Conservation (phyloP, 106 monocot genomes). For the Apostasia ramifera region DNA sequence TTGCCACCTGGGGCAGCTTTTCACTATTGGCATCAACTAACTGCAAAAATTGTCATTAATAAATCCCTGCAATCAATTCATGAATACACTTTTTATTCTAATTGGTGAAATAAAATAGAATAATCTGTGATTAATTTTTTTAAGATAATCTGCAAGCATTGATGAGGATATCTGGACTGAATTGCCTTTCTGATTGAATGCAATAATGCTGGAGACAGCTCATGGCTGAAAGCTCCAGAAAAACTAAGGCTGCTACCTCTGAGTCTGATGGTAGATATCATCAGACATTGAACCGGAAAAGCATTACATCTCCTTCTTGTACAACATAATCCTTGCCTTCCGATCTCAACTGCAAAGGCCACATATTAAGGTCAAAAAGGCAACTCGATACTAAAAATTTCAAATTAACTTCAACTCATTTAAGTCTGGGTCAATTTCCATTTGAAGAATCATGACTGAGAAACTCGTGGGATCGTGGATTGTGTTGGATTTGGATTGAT, state of each 20-base stretch:
- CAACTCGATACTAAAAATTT: background rate
- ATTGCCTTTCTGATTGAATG: background rate
- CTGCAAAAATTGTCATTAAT: too few relatives aligned
- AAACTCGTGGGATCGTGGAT: background rate
- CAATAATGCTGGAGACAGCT: constrained; percentile 1
- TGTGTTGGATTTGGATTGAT: too few relatives aligned
- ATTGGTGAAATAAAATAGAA: too few relatives aligned
- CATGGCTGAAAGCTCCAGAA: background rate
- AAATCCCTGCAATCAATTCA: too few relatives aligned
- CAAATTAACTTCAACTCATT: background rate
- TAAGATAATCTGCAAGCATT: too few relatives aligned
- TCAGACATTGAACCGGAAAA: constrained; percentile 96
- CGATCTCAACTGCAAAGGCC: constrained; percentile 69
- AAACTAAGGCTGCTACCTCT: background rate
- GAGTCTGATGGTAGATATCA: background rate
- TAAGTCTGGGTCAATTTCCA: background rate
- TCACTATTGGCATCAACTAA: too few relatives aligned
- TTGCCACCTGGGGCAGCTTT: too few relatives aligned
- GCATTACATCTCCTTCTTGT: constrained; percentile 98
- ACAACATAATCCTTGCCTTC: constrained; percentile 97
- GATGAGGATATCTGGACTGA: background rate
- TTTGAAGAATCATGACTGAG: background rate
- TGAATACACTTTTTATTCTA: too few relatives aligned
- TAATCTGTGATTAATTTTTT: too few relatives aligned
- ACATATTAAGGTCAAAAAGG: background rate